Evolutionary conservation across 2,329 filamentous ascomycete species (phyloP).

Genomic region (Apiospora sp.): DNA sequence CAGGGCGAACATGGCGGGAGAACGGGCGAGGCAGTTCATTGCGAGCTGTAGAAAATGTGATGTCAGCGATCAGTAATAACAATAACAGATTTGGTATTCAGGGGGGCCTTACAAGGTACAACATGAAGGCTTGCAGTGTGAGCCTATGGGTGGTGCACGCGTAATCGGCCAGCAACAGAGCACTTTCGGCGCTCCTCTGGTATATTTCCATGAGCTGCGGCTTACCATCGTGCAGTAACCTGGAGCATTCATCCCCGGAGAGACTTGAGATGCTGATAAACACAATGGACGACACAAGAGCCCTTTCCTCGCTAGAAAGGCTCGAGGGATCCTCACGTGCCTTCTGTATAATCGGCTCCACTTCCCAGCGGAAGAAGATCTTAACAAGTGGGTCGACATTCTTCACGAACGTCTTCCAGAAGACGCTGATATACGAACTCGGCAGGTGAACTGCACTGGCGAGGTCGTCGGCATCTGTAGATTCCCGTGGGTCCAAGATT

Average conservation of each 20-base stretch:
- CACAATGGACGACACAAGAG: neutral
- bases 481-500: neutral
- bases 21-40: constrained; percentile 1
- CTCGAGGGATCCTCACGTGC: neutral
- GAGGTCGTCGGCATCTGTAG: neutral
- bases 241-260: neutral
- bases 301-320: neutral
- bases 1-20: constrained; percentile 18
- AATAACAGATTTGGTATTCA: neutral
- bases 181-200: neutral
- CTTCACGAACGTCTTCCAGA: constrained; percentile 1
- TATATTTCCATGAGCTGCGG: constrained; percentile 8
- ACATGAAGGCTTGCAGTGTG: constrained; percentile 23
- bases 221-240: neutral
- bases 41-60: neutral
- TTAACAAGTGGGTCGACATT: constrained; percentile 8
- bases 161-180: constrained; percentile 14
- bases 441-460: neutral
- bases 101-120: constrained; percentile 16
- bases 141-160: constrained; percentile 12
- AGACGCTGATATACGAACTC: neutral
- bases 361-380: constrained; percentile 15
- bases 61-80: neutral
- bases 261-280: neutral
- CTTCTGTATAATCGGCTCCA: constrained; percentile 5